Percentiles rank a stretch among this genome's conserved stretches.
Evolutionary conservation across 2,329 filamentous ascomycete species (phyloP).

Genomic region (Cryoendolithus antarcticus): DNA sequence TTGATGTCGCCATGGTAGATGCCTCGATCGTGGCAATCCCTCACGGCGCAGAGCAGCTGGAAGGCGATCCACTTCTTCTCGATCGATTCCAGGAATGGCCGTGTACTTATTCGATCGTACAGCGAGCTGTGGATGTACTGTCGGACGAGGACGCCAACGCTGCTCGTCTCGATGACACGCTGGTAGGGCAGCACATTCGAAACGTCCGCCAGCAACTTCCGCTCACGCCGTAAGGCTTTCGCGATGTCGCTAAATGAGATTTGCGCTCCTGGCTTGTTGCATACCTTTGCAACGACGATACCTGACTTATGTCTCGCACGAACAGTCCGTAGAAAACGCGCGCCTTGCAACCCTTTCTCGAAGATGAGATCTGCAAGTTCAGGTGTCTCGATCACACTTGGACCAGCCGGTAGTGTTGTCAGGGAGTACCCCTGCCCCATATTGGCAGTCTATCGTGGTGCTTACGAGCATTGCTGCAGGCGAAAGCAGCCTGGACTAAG

Average conservation of each 20-base stretch:
- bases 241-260: constrained; percentile 73
- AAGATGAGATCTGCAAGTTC: constrained; percentile 85
- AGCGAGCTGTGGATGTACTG: constrained; percentile 95
- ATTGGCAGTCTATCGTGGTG: constrained; percentile 12
- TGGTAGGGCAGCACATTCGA: constrained; percentile 88
- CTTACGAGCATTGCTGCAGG: no score
- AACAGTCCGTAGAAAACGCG: constrained; percentile 93
- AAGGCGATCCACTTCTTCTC: constrained; percentile 99
- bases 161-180: constrained; percentile 79
- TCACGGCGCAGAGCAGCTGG: constrained; percentile 80
- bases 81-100: constrained; percentile 91
- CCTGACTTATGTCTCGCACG: constrained; percentile 82
- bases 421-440: constrained; percentile 98
- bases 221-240: constrained; percentile 69
- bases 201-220: constrained; percentile 64
- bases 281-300: constrained; percentile 83
- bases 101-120: constrained; percentile 91
- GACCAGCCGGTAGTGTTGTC: constrained; percentile 79
- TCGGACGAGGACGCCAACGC: constrained; percentile 81
- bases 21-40: constrained; percentile 80
- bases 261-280: constrained; percentile 70
- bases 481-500: no score
- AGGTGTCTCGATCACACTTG: constrained; percentile 84
- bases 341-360: constrained; percentile 82
- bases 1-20: constrained; percentile 98